These are phyloP conservation scores for Sporothrix pseudoabietina DNA, from an alignment of 2,329 filamentous ascomycete genomes.

Conservation along the genomic window DNA sequence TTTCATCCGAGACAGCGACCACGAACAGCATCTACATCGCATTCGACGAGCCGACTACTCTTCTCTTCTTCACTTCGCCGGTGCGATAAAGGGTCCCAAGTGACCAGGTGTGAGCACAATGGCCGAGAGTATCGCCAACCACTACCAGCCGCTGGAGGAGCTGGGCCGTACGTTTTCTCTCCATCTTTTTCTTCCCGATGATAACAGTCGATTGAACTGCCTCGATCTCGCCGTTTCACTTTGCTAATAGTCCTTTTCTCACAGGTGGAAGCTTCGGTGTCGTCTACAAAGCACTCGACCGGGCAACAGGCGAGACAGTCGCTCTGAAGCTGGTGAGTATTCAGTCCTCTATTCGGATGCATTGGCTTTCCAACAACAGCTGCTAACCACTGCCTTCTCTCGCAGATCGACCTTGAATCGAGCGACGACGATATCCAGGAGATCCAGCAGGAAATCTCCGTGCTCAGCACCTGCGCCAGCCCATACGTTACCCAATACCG, in stretches of 20 bases:
- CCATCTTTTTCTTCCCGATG: background rate
- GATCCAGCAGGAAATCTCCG: constrained; percentile 95
- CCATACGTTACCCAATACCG: constrained; percentile 95
- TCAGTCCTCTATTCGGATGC: background rate
- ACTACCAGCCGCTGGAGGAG: constrained; percentile 95
- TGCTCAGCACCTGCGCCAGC: constrained; percentile 92
- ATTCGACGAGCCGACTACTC: background rate
- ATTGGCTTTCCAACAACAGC: background rate
- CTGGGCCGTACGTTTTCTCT: constrained; percentile 70
- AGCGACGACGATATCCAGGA: constrained; percentile 98
- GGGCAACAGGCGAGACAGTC: constrained; percentile 84
- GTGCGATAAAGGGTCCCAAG: background rate
- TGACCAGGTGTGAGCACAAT: constrained; percentile 39
- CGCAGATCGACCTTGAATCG: constrained; percentile 94
- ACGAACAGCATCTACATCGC: background rate
- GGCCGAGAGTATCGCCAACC: constrained; percentile 72
- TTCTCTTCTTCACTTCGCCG: background rate
- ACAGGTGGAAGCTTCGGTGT: constrained; percentile 91
- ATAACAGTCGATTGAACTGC: background rate
- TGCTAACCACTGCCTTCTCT: background rate
- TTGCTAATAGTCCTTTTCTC: constrained; percentile 25
- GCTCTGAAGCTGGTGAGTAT: constrained; percentile 91
- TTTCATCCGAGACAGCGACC: constrained; percentile 15
- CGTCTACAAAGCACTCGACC: constrained; percentile 96
- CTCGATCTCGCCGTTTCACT: background rate